Percentiles rank a stretch among this genome's conserved stretches.
Evolutionary conservation across 495 filamentous ascomycete species (phyloP).

Genomic region (Ascodesmis nigricans): DNA sequence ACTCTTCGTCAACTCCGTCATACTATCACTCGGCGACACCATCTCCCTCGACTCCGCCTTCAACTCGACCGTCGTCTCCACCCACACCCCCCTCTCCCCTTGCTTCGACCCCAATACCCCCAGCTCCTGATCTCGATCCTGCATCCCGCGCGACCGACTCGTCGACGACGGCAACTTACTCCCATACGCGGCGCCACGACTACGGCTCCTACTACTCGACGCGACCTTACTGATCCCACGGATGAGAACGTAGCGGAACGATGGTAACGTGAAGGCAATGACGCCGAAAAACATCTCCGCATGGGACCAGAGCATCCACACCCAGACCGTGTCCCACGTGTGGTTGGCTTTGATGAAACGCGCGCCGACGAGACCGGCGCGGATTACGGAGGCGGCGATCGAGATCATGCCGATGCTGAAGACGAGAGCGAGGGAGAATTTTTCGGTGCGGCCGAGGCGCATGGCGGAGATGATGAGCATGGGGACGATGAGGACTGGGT

Average conservation of each 20-base stretch:
- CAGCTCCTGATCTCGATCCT: background rate
- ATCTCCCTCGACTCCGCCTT: background rate
- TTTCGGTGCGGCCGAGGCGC: constrained; percentile 1
- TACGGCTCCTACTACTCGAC: background rate
- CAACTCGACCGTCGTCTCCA: background rate
- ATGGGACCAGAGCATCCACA: constrained; percentile 2
- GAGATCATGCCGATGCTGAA: constrained; percentile 8
- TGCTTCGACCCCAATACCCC: background rate
- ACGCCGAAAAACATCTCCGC: constrained; percentile 4
- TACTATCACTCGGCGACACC: background rate
- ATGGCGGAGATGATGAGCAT: constrained; percentile 7
- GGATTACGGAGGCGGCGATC: constrained; percentile 1
- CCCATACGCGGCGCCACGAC: background rate
- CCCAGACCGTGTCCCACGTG: constrained; percentile 3
- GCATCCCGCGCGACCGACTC: background rate
- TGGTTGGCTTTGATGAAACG: background rate
- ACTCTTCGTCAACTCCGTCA: background rate
- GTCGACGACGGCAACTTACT: background rate
- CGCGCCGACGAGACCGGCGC: constrained; percentile 1
- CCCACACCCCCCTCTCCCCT: background rate
- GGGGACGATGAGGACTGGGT: constrained; percentile 4
- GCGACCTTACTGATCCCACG: background rate
- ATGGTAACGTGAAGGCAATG: background rate
- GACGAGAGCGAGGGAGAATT: constrained; percentile 8
- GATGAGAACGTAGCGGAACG: background rate